phyloP scores from a whole-genome alignment of 2,329 filamentous ascomycete species.

The Canariomyces notabilis region DNA sequence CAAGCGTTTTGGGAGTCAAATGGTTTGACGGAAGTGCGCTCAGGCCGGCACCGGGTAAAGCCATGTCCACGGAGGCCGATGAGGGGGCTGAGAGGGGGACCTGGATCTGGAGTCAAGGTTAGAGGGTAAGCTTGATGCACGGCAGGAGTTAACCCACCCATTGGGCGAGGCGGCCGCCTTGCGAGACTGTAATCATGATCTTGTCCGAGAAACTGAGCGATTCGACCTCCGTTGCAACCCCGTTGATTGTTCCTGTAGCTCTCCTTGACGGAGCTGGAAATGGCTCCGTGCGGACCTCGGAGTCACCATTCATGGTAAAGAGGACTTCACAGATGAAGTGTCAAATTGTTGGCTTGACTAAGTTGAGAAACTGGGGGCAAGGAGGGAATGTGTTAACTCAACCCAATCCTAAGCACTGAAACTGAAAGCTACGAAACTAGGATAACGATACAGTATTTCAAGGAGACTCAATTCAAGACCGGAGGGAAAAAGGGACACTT shows the following conservation, averaged over 20 bases:
- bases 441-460: neutral
- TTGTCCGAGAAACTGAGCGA: constrained; percentile 78
- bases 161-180: constrained; percentile 79
- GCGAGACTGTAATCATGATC: constrained; percentile 83
- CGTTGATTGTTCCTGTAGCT: constrained; percentile 58
- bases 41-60: constrained; percentile 41
- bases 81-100: constrained; percentile 69
- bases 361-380: too few relatives aligned
- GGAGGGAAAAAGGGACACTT: neutral
- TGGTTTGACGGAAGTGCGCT: constrained; percentile 70
- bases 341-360: neutral
- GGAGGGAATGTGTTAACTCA: too few relatives aligned
- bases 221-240: constrained; percentile 65
- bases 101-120: constrained; percentile 53
- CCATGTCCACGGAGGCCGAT: constrained; percentile 58
- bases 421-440: too few relatives aligned
- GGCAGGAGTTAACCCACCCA: constrained; percentile 60
- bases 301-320: constrained; percentile 19
- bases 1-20: constrained; percentile 77
- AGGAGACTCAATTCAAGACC: neutral
- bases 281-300: constrained; percentile 43
- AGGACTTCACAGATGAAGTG: neutral
- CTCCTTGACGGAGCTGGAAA: constrained; percentile 65
- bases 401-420: too few relatives aligned
- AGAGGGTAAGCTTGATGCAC: constrained; percentile 16